These are phyloP conservation scores for Talaromyces proteolyticus DNA, from an alignment of 495 filamentous ascomycete genomes.

Conservation along the genomic window DNA sequence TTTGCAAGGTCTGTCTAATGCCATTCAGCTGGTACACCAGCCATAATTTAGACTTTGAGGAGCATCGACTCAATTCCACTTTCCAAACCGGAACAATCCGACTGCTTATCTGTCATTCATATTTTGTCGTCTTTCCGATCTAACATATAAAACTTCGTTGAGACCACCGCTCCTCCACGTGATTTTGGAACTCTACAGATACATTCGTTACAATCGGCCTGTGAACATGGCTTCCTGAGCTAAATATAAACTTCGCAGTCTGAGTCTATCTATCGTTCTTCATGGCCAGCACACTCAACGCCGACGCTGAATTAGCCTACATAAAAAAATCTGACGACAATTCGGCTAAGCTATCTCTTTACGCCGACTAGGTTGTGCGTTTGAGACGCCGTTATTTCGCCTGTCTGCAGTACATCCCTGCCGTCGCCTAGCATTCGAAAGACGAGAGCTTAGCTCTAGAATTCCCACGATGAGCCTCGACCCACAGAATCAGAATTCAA, in stretches of 20 bases:
- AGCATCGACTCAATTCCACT: too few species aligned
- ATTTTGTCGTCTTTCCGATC: too few species aligned
- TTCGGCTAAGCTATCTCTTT: not conserved
- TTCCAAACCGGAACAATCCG: too few species aligned
- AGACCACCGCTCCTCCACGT: not conserved
- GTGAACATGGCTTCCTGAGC: not conserved
- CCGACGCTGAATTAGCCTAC: not conserved
- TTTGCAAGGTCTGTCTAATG: too few species aligned
- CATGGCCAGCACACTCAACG: constrained; percentile 6
- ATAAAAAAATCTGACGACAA: not conserved
- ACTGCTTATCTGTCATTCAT: too few species aligned
- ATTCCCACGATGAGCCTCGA: constrained; percentile 6
- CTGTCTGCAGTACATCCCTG: not conserved
- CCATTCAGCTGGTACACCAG: too few species aligned
- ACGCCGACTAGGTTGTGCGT: not conserved
- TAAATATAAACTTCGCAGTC: not conserved
- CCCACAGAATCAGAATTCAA: constrained; percentile 4
- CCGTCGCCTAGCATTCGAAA: too few species aligned
- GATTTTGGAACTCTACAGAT: too few species aligned
- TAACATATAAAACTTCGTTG: too few species aligned
- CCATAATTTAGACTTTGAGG: too few species aligned
- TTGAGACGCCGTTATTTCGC: not conserved
- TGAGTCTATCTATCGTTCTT: not conserved
- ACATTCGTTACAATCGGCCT: not conserved
- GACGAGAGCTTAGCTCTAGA: too few species aligned